Percentiles rank a stretch among this genome's conserved stretches.
These are phyloP conservation scores for Barnettozyma botsteinii DNA, from an alignment of 805 yeast species.

Conservation along the genomic window DNA sequence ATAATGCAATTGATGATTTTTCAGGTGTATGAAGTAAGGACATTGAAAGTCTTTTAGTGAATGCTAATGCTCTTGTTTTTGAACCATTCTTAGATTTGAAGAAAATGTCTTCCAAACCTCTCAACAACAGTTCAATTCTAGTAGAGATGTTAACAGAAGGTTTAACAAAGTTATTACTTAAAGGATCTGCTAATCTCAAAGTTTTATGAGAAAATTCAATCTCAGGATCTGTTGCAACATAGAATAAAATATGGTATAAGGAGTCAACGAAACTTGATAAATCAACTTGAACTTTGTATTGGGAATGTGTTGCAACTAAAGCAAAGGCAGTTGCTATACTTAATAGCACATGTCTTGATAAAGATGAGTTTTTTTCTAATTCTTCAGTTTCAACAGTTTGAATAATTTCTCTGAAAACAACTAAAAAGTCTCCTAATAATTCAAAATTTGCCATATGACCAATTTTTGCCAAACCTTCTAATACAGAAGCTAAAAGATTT, in stretches of 20 bases:
- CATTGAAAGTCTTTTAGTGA: conserved; percentile 73
- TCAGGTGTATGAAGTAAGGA: conserved; percentile 75
- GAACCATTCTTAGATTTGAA: conserved; percentile 70
- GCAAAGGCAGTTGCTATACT: conserved; percentile 91
- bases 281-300: conserved; percentile 72
- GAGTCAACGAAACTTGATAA: conserved; percentile 73
- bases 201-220: conserved; percentile 82
- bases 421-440: conserved; percentile 85
- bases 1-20: conserved; percentile 70
- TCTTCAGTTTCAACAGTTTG: conserved; percentile 42
- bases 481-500: conserved; percentile 72
- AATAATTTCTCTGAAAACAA: conserved; percentile 80
- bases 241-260: conserved; percentile 62
- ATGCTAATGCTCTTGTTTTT: conserved; percentile 64
- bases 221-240: conserved; percentile 71
- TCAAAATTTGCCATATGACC: conserved; percentile 94
- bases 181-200: conserved; percentile 74
- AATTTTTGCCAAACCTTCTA: conserved; percentile 86
- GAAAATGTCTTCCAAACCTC: conserved; percentile 75
- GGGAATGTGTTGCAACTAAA: conserved; percentile 66
- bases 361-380: conserved; percentile 32
- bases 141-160: conserved; percentile 85
- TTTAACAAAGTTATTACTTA: conserved; percentile 40
- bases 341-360: conserved; percentile 64
- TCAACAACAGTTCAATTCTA: conserved; percentile 75